Evolutionary conservation across 257 asterid species (phyloP).

Genomic region (Agastache rugosa): DNA sequence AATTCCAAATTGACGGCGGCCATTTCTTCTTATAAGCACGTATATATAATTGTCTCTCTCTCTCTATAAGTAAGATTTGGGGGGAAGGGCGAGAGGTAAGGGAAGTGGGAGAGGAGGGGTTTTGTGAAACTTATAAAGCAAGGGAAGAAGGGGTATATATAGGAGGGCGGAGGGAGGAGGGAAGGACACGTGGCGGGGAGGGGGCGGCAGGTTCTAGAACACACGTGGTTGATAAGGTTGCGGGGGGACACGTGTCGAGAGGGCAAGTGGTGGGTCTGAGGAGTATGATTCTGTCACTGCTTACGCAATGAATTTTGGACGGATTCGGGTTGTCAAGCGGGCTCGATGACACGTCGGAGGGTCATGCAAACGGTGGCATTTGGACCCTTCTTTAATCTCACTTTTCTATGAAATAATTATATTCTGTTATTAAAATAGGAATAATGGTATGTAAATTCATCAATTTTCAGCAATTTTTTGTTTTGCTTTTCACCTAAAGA

Average conservation of each 20-base stretch:
- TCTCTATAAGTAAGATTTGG: not conserved
- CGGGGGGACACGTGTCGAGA: slow-evolving; percentile 52
- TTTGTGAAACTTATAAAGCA: slow-evolving; percentile 65
- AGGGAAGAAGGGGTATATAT: slow-evolving; percentile 58
- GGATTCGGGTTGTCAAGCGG: slow-evolving; percentile 34
- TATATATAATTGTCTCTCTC: no score
- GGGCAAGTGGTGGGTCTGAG: slow-evolving; percentile 34
- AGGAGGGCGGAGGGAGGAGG: slow-evolving; percentile 24
- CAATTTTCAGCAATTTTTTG: no score
- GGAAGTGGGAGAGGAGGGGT: slow-evolving; percentile 36
- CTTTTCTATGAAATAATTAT: not conserved
- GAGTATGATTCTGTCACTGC: slow-evolving; percentile 57
- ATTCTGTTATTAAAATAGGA: no score
- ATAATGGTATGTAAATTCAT: no score
- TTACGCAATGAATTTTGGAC: slow-evolving; percentile 60
- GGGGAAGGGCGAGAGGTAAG: not conserved
- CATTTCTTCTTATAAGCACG: no score
- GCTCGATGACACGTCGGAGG: slow-evolving; percentile 51
- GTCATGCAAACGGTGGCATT: slow-evolving; percentile 55
- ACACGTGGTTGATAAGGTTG: slow-evolving; percentile 52
- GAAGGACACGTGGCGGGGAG: slow-evolving; percentile 55
- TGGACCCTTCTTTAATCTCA: slow-evolving; percentile 28
- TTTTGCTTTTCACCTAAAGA: no score
- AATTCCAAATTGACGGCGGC: slow-evolving; percentile 60
- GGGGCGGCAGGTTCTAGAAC: slow-evolving; percentile 47